phyloP scores from a whole-genome alignment of 345 rosid genomes.

The Erucastrum elatum region DNA sequence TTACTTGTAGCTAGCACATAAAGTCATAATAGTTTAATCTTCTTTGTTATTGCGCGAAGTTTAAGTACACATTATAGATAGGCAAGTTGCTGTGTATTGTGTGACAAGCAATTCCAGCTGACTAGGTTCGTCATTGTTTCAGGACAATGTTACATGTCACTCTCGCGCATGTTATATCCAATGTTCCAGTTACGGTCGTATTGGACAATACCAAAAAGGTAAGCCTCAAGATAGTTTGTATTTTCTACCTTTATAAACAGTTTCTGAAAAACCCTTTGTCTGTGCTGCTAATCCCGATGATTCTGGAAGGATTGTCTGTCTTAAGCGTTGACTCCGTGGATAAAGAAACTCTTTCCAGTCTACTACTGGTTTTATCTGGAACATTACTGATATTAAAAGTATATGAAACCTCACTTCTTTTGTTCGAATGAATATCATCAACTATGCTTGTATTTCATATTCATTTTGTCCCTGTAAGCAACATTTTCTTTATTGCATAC shows the following conservation, averaged over 20 bases:
- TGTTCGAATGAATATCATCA: no score
- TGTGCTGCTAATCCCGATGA: conserved; percentile 64
- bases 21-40: no score
- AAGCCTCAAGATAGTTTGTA: conserved; percentile 10
- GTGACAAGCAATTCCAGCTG: no score
- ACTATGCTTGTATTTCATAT: no score
- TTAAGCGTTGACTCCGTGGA: conserved; percentile 52
- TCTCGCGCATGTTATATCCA: conserved; percentile 64
- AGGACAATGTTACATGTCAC: conserved; percentile 65
- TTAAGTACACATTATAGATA: no score
- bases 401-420: no score
- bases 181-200: conserved; percentile 66
- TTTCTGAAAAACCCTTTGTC: conserved; percentile 9
- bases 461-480: no score
- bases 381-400: conserved; percentile 70
- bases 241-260: conserved; percentile 18
- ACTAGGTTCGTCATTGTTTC: conserved; percentile 41
- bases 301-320: conserved; percentile 62
- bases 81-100: no score
- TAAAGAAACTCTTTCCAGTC: conserved; percentile 62
- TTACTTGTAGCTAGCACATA: no score
- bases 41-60: no score
- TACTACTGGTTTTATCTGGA: conserved; percentile 78
- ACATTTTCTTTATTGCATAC: no score
- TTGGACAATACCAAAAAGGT: conserved; percentile 75